Conservation (phyloP, 768 basidiomycete species). For the Collybia mongolica region DNA sequence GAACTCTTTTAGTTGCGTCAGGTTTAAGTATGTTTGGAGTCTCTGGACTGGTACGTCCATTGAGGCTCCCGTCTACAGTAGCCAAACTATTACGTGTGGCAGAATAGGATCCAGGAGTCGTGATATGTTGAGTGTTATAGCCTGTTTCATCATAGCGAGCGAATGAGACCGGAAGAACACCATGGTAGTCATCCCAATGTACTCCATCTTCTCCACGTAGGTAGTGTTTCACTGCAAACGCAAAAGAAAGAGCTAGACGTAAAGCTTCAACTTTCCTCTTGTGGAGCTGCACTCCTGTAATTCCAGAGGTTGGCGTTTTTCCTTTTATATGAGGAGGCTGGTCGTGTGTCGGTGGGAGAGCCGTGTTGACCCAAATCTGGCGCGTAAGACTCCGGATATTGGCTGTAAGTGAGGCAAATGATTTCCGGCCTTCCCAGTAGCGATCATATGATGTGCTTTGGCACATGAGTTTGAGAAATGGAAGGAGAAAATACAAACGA, state of each 20-base stretch:
- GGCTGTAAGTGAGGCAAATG: conserved; percentile 69
- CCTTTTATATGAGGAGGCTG: conserved; percentile 43
- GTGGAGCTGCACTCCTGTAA: conserved; percentile 53
- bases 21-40: conserved; percentile 31
- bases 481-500: not conserved
- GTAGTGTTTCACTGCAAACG: conserved; percentile 78
- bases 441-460: conserved; percentile 81
- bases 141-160: conserved; percentile 43
- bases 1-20: conserved; percentile 67
- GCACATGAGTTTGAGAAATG: not conserved
- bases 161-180: conserved; percentile 65
- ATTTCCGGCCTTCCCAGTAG: conserved; percentile 87
- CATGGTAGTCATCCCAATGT: conserved; percentile 63
- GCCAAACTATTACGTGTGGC: conserved; percentile 32
- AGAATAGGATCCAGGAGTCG: conserved; percentile 38
- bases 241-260: conserved; percentile 67
- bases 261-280: conserved; percentile 70
- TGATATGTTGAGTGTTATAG: conserved; percentile 31
- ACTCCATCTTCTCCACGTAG: conserved; percentile 82
- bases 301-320: conserved; percentile 44
- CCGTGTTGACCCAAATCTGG: conserved; percentile 76
- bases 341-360: conserved; percentile 57
- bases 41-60: conserved; percentile 22
- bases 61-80: conserved; percentile 23
- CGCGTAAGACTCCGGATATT: conserved; percentile 78